Evolutionary conservation across 208 protist genomes (phyloP), one percentile per base, ranked within the genome.

Genomic region (Porcisia hertigi): DNA sequence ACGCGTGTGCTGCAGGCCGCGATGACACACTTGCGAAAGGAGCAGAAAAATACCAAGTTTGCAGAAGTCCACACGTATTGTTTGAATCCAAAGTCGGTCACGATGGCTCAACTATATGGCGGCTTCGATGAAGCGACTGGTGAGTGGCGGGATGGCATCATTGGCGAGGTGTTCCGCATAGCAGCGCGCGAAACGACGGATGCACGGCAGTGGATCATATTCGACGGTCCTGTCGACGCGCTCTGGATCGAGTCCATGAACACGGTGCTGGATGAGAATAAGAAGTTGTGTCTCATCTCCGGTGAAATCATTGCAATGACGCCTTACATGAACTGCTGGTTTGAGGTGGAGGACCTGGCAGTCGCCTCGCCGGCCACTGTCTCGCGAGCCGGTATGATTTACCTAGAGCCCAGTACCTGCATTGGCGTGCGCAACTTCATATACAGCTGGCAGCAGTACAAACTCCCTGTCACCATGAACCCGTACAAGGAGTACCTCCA

Each of bases 361-460:
- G 97, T 99, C 25, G 98, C 98, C 47, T 99, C 98, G 36, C 98
- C 98, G 2, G 98, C 98, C 36, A 99, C 98, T 23, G 98, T 99
- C 53, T 98, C 95, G 12, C 93, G 99, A 58, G 98, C 98, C 25
- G 98, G 98, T 75, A 99, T 99, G 98, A 98, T 99, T 73, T 99
- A 99, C 88, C 96, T 99, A 81, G 96, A 99, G 84, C 98, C 98
- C 39, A 76, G 88, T 54, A 94, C 82, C 69, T 98, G 92, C 79
- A 86, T 98, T 43, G 94, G 94, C 53, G 92, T 96, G 53, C 76
- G 79, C 57, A 95, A 87, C 73, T 92, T 94, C 76, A 89, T 96
- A 43, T 81, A 74, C 23, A 96, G 89, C 80, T 98, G 93, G 93
- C 85, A 88, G 64, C 86, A 92, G 83, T 88, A 97, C 82, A 79